Evolutionary conservation across 352 stramenopile genomes (phyloP).

Genomic region (Globisporangium mamillatum): DNA sequence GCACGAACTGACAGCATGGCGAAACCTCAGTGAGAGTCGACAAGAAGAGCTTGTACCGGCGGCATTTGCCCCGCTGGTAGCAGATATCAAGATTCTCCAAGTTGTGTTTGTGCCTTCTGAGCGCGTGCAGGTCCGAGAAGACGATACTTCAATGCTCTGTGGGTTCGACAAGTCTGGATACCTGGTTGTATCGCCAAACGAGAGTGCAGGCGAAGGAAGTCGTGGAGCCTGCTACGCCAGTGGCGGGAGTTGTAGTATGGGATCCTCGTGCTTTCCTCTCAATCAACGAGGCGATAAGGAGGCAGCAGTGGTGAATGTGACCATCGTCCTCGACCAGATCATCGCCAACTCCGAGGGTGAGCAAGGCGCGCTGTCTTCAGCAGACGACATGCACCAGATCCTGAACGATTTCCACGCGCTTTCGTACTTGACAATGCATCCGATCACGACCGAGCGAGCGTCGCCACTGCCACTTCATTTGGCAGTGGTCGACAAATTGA

Average conservation of each 20-base stretch:
- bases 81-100: constrained; percentile 37
- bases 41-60: constrained; percentile 31
- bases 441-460: constrained; percentile 54
- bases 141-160: constrained; percentile 32
- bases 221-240: constrained; percentile 28
- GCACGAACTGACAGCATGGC: constrained; percentile 39
- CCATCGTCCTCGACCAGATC: constrained; percentile 26
- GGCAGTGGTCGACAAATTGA: constrained; percentile 33
- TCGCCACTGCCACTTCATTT: constrained; percentile 66
- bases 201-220: constrained; percentile 29
- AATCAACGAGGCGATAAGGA: constrained; percentile 20
- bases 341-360: constrained; percentile 6
- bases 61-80: constrained; percentile 33
- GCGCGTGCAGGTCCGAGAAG: constrained; percentile 43
- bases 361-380: background rate
- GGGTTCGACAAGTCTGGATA: constrained; percentile 31
- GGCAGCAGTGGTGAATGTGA: constrained; percentile 33
- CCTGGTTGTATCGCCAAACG: constrained; percentile 36
- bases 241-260: constrained; percentile 29
- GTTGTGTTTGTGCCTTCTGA: constrained; percentile 31
- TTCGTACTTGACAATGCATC: constrained; percentile 77
- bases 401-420: constrained; percentile 58
- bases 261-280: constrained; percentile 4
- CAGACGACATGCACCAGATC: constrained; percentile 27
- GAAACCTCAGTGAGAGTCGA: constrained; percentile 29